Evolutionary conservation across 495 filamentous ascomycete species (phyloP).

Genomic region (Lophium mytilinum): DNA sequence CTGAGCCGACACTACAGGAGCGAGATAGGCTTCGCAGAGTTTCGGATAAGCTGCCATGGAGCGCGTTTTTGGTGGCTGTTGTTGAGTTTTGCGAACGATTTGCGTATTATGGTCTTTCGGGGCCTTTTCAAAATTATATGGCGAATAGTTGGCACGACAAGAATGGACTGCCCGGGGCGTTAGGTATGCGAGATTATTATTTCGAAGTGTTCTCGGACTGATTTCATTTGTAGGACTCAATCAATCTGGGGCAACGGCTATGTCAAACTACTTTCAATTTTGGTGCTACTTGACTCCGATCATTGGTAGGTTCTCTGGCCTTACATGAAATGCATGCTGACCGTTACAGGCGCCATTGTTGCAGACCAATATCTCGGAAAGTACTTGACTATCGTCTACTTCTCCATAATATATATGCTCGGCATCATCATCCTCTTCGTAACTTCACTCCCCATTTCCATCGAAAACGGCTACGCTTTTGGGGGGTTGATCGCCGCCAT

Average conservation of each 20-base stretch:
- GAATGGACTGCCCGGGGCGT: slow-evolving; percentile 21
- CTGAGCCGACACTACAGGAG: slow-evolving; percentile 14
- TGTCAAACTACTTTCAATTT: slow-evolving; percentile 56
- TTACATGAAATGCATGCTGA: background rate
- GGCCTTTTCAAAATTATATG: slow-evolving; percentile 28
- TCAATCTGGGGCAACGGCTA: slow-evolving; percentile 46
- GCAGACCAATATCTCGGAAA: slow-evolving; percentile 59
- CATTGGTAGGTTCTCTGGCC: slow-evolving; percentile 30
- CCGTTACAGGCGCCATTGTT: slow-evolving; percentile 38
- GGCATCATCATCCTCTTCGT: slow-evolving; percentile 36
- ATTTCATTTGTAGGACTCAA: slow-evolving; percentile 27
- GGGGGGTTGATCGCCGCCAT: slow-evolving; percentile 35
- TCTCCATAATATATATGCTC: slow-evolving; percentile 38
- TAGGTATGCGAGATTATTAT: background rate
- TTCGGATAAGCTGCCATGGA: slow-evolving; percentile 23
- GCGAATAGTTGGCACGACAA: slow-evolving; percentile 19
- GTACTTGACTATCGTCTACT: slow-evolving; percentile 56
- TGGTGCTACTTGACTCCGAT: slow-evolving; percentile 53
- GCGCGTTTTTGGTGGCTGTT: slow-evolving; percentile 21
- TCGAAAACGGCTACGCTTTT: slow-evolving; percentile 26
- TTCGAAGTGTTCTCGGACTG: slow-evolving; percentile 23
- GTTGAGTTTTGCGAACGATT: slow-evolving; percentile 27
- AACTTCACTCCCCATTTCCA: slow-evolving; percentile 28
- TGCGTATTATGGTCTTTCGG: slow-evolving; percentile 24
- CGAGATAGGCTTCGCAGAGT: slow-evolving; percentile 15